Evolutionary conservation across 495 filamentous ascomycete species (phyloP), one percentile per base, ranked within the genome.

Genomic region (Penicillium pancosmium): DNA sequence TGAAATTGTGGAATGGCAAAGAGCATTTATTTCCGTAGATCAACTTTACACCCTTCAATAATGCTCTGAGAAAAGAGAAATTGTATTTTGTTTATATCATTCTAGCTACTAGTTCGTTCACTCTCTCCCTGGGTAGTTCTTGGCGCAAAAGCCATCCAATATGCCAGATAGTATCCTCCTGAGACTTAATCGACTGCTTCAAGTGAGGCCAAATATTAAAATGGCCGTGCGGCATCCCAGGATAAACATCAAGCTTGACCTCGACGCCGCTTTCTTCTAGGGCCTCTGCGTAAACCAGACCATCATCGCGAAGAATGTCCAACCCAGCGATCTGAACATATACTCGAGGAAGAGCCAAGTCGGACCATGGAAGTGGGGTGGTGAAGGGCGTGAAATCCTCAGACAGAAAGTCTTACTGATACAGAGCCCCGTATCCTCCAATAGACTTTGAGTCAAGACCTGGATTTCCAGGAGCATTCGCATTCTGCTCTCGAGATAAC

Each of bases 251-350:
- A 27, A 75, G 44, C 51, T 66, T 74, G 4, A 71, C 74, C 59
- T 70, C 63, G 7, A 76, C 64, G 1, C 69, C 78, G 23, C 65
- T 36, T 12, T 74, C 72, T 46, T 60, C 54, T 53, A 79, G 35
- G 15, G 67, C 48, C 52, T 67, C 56, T 41, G 68, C 76, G 56
- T 76, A 78, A 1, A 78, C 57, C 34, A 79, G 23, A 4, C 50
- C 76, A 34, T 79, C 78, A 57, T 79, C 77, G 2, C 78, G 62
- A 19, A 77, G 47, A 9, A 68, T 60, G 58, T 79, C 78, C 56
- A 73, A 40, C 5, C 73, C 77, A 23, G 64, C 69, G 4, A 76
- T 59, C 61, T 78, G 71, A 0, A 82, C 69, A 62, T 75, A 80
- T 6, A 75, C 64, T 7, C 68, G 67, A 2, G 77, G 77, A 8